Evolutionary conservation across 176 grass and related monocot species (phyloP).

Genomic region (Oryza meridionalis): DNA sequence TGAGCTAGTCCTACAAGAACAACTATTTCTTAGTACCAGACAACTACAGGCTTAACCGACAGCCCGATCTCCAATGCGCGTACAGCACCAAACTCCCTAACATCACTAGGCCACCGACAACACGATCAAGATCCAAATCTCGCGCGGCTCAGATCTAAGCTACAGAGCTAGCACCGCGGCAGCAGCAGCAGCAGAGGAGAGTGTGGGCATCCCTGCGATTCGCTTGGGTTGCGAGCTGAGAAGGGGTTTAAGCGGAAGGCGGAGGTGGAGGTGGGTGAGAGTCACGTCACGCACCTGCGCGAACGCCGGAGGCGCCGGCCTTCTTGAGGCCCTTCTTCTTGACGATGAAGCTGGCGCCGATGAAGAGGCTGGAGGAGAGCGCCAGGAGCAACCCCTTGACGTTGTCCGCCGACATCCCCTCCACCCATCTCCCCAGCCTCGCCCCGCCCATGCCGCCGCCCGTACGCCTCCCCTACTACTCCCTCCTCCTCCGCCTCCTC

Average conservation of each 20-base stretch:
- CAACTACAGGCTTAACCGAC: neutral
- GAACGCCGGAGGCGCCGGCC: conserved; percentile 83
- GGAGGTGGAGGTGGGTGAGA: neutral
- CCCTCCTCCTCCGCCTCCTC: too few species aligned
- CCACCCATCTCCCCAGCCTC: conserved; percentile 72
- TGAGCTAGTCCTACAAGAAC: neutral
- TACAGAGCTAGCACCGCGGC: neutral
- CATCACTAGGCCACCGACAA: neutral
- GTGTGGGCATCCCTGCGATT: neutral
- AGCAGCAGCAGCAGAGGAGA: neutral
- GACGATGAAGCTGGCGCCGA: conserved; percentile 98
- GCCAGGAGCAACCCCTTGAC: conserved; percentile 95
- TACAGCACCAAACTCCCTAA: neutral
- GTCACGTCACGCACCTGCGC: conserved; percentile 60
- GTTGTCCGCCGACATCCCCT: conserved; percentile 95
- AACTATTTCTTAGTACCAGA: neutral
- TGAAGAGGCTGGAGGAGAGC: conserved; percentile 93
- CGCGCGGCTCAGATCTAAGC: conserved; percentile 44
- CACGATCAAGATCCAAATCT: conserved; percentile 37
- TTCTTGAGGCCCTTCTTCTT: conserved; percentile 99
- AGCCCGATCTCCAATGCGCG: neutral
- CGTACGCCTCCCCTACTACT: neutral
- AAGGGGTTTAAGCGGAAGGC: neutral
- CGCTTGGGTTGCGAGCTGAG: neutral
- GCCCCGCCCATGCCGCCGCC: conserved; percentile 23